Conservation (phyloP, 805 yeast genomes). For the Cephaloascus fragrans region DNA sequence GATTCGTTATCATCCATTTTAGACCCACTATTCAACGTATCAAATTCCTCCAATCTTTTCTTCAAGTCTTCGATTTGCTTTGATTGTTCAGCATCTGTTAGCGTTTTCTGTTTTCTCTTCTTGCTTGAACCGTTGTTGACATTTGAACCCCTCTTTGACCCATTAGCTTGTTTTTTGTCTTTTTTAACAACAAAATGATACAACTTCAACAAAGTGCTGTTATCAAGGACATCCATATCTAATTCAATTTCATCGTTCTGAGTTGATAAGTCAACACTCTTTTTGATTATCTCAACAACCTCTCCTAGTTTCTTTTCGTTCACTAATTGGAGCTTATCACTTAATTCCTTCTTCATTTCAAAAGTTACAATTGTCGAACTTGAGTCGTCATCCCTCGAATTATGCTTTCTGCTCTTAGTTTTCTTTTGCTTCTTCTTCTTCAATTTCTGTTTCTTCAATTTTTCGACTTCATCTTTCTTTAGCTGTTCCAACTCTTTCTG, state of each 20-base stretch:
- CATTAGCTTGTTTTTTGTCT: conserved; percentile 21
- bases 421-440: conserved; percentile 35
- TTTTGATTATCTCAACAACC: conserved; percentile 69
- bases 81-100: conserved; percentile 57
- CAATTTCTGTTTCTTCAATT: conserved; percentile 53
- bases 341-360: conserved; percentile 92
- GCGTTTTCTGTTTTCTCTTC: conserved; percentile 40
- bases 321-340: conserved; percentile 71
- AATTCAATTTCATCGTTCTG: conserved; percentile 89
- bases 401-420: conserved; percentile 16
- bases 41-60: conserved; percentile 67
- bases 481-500: conserved; percentile 73
- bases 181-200: conserved; percentile 69
- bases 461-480: conserved; percentile 68
- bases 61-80: conserved; percentile 63
- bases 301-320: conserved; percentile 76
- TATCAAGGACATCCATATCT: conserved; percentile 89
- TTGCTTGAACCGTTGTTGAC: conserved; percentile 8
- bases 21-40: conserved; percentile 34
- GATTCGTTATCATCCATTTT: conserved; percentile 20
- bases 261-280: conserved; percentile 34
- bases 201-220: conserved; percentile 68
- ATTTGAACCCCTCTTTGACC: conserved; percentile 4
- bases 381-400: conserved; percentile 8
- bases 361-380: conserved; percentile 48